These are phyloP conservation scores for Tuber melanosporum DNA, from an alignment of 495 filamentous ascomycete genomes.

Conservation along the genomic window DNA sequence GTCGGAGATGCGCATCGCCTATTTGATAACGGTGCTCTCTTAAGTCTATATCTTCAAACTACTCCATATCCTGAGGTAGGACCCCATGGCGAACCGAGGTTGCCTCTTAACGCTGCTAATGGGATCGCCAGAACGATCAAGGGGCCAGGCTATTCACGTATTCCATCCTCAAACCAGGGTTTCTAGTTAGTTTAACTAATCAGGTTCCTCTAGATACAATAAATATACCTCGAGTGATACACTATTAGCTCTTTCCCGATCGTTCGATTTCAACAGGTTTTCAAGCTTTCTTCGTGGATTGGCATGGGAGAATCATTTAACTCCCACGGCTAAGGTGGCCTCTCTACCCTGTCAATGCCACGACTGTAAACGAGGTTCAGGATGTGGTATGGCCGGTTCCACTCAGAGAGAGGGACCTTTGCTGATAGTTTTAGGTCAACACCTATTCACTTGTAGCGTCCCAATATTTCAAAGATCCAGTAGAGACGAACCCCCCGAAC, in stretches of 20 bases:
- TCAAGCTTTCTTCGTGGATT: not conserved
- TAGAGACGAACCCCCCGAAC: not conserved
- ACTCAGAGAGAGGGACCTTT: not conserved
- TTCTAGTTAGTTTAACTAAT: not conserved
- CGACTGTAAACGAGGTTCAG: not conserved
- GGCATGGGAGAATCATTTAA: not conserved
- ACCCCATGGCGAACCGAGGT: not conserved
- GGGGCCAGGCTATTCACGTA: conserved; percentile 1
- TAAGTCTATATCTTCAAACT: not conserved
- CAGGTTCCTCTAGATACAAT: not conserved
- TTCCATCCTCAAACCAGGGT: not conserved
- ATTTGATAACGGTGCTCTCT: not conserved
- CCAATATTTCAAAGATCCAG: not conserved
- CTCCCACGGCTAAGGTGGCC: not conserved
- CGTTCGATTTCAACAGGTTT: conserved; percentile 1
- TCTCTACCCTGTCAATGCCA: not conserved
- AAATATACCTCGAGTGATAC: not conserved
- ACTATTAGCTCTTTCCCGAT: not conserved
- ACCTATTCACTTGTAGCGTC: not conserved
- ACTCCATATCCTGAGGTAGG: not conserved
- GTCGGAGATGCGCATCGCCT: not conserved
- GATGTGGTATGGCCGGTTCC: not conserved
- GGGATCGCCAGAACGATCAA: not conserved
- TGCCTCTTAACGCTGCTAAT: not conserved
- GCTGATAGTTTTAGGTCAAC: not conserved